These are phyloP conservation scores for Furcasterigmium furcatum DNA, from an alignment of 2,329 filamentous ascomycete genomes.

Conservation along the genomic window DNA sequence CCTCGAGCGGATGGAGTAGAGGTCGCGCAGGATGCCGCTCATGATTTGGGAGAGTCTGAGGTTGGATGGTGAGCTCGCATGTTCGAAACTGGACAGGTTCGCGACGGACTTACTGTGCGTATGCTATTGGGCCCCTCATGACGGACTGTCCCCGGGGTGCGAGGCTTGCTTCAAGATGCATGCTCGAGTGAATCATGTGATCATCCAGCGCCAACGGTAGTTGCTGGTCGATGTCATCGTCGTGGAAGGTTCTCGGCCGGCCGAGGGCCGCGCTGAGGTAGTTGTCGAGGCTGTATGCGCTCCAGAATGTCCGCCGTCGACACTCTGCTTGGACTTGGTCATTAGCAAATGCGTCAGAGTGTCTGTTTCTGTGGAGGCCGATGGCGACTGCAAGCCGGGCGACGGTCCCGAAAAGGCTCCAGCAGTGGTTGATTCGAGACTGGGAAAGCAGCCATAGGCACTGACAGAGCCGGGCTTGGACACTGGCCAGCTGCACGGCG, in stretches of 20 bases:
- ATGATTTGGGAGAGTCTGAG: constrained; percentile 26
- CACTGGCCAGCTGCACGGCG: constrained; percentile 28
- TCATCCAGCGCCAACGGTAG: constrained; percentile 53
- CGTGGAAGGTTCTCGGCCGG: constrained; percentile 56
- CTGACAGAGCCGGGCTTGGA: constrained; percentile 35
- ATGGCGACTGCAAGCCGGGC: constrained; percentile 30
- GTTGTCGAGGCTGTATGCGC: constrained; percentile 59
- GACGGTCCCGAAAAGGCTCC: constrained; percentile 39
- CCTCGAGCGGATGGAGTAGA: constrained; percentile 29
- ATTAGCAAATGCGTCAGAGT: constrained; percentile 17
- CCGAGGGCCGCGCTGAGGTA: constrained; percentile 62
- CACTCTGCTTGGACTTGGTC: constrained; percentile 25
- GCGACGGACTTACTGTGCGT: constrained; percentile 20
- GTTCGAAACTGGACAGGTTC: neutral
- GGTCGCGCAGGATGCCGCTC: constrained; percentile 25
- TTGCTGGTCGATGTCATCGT: constrained; percentile 62
- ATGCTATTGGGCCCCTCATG: constrained; percentile 28
- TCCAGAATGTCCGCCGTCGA: constrained; percentile 54
- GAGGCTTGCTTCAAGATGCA: neutral
- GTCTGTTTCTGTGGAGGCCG: constrained; percentile 31
- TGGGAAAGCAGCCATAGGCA: constrained; percentile 38
- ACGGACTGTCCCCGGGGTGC: constrained; percentile 1
- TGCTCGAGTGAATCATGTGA: neutral
- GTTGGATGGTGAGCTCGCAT: neutral
- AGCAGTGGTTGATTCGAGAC: constrained; percentile 42